Percentiles rank a stretch among this genome's conserved stretches.
These are phyloP conservation scores for Theileria annulata DNA, from an alignment of 169 alveolate genomes.

Conservation along the genomic window DNA sequence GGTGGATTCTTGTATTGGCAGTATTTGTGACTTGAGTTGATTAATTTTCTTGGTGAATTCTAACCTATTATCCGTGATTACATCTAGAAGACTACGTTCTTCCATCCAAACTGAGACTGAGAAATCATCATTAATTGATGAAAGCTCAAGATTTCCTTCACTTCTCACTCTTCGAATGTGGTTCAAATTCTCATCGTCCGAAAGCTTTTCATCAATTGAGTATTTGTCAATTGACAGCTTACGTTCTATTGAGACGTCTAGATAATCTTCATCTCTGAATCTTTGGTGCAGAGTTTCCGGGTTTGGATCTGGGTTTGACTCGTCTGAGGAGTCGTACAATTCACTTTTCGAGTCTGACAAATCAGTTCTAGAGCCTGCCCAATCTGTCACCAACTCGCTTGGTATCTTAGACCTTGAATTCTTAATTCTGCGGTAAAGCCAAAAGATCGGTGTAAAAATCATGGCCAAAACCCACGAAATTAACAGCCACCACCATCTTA, in stretches of 20 bases:
- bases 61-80: background rate
- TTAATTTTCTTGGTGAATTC: background rate
- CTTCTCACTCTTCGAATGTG: slow-evolving; percentile 27
- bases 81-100: slow-evolving; percentile 28
- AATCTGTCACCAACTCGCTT: background rate
- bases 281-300: background rate
- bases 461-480: slow-evolving; percentile 26
- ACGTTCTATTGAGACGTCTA: slow-evolving; percentile 1
- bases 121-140: background rate
- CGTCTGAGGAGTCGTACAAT: slow-evolving; percentile 12
- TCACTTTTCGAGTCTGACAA: slow-evolving; percentile 19
- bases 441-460: slow-evolving; percentile 14
- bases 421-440: slow-evolving; percentile 29
- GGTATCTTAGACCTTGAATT: background rate
- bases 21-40: background rate
- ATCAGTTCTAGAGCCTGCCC: background rate
- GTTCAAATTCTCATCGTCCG: background rate
- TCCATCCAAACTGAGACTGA: slow-evolving; percentile 38
- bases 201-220: slow-evolving; percentile 7
- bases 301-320: slow-evolving; percentile 5
- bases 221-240: background rate
- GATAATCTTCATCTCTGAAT: slow-evolving; percentile 9
- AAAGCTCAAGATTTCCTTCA: slow-evolving; percentile 16
- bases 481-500: slow-evolving; percentile 39
- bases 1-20: too few species aligned